Evolutionary conservation across 164 flowering plant genomes (phyloP), one percentile per base, ranked within the genome.

Genomic region (Berberis vulgaris): DNA sequence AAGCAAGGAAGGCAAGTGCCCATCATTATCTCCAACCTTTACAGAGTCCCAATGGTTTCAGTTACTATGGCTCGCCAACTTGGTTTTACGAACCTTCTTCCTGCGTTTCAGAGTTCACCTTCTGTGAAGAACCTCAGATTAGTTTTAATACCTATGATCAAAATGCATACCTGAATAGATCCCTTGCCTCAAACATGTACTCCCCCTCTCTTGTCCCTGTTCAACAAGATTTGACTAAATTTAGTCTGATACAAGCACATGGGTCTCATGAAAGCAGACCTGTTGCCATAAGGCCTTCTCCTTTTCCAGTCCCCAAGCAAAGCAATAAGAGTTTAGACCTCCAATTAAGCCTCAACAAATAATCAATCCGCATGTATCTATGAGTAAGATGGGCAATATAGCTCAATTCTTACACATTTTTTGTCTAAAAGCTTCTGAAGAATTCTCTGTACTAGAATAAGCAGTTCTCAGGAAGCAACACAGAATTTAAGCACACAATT

Each of bases 1-100:
- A 92, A 79, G 98, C 89, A 58, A 82, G 84, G 69, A 84, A 72
- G 59, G 83, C 88, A 11, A 85, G 81, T 72, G 53, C 89, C 59
- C 80, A 67, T 67, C 79, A 64, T 54, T 89, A 87, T 65, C 84
- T 85, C 45, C 86, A 87, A 67, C 87, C 88, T 53, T 65, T 71
- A 7, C 79, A 74, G 64, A 73, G 67, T 72, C 66, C 50, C 58
- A 66, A 65, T 40, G 66, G 54, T 49, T 60, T 66, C 44, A 65
- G 49, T 59, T 61, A 58, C 65, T 72, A 72, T 56, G 73, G 71
- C 40, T 65, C 74, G 2, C 26, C 72, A 9, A 68, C 74, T 4
- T 78, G 77, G 80, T 77, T 74, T 45, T 80, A 72, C 49, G 85
- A 81, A 56, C 76, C 84, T 55, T 72, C 77, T 5, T 52, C 61